Percentiles rank a stretch among this genome's conserved stretches.
These are phyloP conservation scores for Persicaria tinctoria DNA, from an alignment of 148 eudicot genomes.

Conservation along the genomic window DNA sequence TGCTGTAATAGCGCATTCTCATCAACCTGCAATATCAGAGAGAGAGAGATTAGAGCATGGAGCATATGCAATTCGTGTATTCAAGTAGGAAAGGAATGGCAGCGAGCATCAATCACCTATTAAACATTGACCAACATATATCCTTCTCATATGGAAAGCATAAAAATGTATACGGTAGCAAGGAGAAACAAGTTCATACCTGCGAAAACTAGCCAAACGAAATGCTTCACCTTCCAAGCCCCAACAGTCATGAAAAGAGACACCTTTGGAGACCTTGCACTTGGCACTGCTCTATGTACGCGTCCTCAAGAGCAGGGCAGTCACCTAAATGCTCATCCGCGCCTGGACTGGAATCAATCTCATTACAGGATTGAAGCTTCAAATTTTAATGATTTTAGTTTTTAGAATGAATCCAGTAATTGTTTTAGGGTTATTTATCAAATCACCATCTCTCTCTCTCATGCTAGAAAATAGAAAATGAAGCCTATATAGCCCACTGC, in stretches of 20 bases:
- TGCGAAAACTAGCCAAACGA: constrained; percentile 51
- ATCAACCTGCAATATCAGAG: constrained; percentile 56
- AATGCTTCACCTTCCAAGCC: constrained; percentile 69
- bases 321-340: constrained; percentile 21
- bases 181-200: constrained; percentile 36
- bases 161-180: background rate
- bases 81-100: background rate
- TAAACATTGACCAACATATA: background rate
- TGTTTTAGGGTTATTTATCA: no score
- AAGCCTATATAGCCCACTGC: no score
- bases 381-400: no score
- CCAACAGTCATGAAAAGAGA: constrained; percentile 81
- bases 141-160: constrained; percentile 5
- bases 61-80: background rate
- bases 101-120: background rate
- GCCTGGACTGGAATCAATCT: no score
- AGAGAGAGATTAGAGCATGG: background rate
- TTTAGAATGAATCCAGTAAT: no score
- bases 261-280: constrained; percentile 56
- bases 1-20: constrained; percentile 91
- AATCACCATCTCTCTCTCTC: no score
- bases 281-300: constrained; percentile 66
- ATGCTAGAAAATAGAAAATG: no score
- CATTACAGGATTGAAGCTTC: no score
- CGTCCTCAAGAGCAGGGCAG: constrained; percentile 64